A percentile compares a stretch with the other conserved stretches of the same genome.
Conservation (phyloP, 2,329 filamentous ascomycete species). For the Metarhizium anisopliae region DNA sequence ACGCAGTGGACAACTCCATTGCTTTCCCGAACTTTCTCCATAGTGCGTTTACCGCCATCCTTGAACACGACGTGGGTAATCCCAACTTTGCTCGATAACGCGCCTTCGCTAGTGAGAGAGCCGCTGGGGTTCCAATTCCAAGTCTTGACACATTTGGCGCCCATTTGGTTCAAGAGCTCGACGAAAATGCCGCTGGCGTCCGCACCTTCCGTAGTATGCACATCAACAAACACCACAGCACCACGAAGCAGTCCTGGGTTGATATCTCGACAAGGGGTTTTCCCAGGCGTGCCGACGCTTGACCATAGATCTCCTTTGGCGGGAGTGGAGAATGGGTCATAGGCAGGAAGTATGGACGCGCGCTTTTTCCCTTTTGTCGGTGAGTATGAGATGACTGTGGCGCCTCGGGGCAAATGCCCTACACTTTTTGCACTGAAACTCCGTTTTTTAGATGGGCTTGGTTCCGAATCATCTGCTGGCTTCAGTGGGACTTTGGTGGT, state of each 20-base stretch:
- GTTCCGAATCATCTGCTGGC: conserved; percentile 50
- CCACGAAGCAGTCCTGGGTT: conserved; percentile 52
- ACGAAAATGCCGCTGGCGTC: conserved; percentile 76
- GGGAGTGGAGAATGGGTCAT: conserved; percentile 17
- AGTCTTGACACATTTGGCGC: conserved; percentile 65
- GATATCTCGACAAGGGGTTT: conserved; percentile 46
- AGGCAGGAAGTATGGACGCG: neutral
- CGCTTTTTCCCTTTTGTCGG: conserved; percentile 33
- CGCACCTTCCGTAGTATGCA: conserved; percentile 71
- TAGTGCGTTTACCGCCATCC: conserved; percentile 69
- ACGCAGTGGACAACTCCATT: conserved; percentile 75
- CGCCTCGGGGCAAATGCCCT: conserved; percentile 34
- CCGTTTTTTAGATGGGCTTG: conserved; percentile 38
- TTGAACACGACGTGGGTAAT: conserved; percentile 90
- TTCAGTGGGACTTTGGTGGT: conserved; percentile 72
- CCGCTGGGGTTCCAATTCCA: conserved; percentile 63
- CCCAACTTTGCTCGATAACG: conserved; percentile 45
- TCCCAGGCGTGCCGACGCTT: conserved; percentile 43
- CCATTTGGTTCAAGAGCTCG: conserved; percentile 71
- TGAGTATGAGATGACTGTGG: conserved; percentile 46
- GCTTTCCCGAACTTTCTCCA: conserved; percentile 70
- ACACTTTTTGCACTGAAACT: conserved; percentile 41
- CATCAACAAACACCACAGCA: conserved; percentile 73
- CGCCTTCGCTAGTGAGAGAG: conserved; percentile 22
- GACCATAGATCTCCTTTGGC: conserved; percentile 46